Base-by-base conservation (phyloP, 2,329 filamentous ascomycete species). In the Graphilbum fragrans region DNA sequence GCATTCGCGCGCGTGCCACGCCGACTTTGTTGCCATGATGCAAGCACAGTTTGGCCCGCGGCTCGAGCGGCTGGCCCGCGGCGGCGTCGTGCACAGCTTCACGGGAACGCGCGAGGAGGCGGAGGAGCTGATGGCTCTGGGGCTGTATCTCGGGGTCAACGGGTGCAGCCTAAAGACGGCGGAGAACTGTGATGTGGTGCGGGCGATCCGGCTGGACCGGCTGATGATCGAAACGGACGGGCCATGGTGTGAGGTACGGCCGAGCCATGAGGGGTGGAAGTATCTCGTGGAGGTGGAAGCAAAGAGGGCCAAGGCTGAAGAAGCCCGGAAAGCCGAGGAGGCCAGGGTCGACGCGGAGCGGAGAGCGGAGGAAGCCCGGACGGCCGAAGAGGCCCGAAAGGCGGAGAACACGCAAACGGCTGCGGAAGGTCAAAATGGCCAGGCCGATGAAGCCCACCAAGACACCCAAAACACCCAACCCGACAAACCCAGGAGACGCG, bases 141-240 rank as follows among this genome's bases (percentile, higher is more conserved):
- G 88, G 0, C 74, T 95, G 41, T 82, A 94, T 60, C 80, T 98
- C 46, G 90, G 92, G n/a, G 77, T 95, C 46, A 98, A 98, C 56
- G 92, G 92, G 5, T 98, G 92, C 61, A 93, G 85, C 53, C 75
- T 98, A 67, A 98, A 96, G 70, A 96, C 86, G 6, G 80, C 73
- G 11, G 86, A 94, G 57, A 98, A 96, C 53, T 75, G 94, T 33
- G 80, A 74, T 14, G 88, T 95, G 3, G 86, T 95, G 11, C 77
- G 72, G 47, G 74, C 81, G 45, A 77, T 96, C 32, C 82, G 80
- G 11, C 65, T 98, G 11, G 78, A 88, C 42, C 66, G 80, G 37
- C 61, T 98, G 41, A 93, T 96, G 72, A 77, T 98, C 37, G 92
- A 98, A 69, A 98, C 92, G 0, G 92, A 98, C 57, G 92, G 92